phyloP scores from a whole-genome alignment of 768 basidiomycete genomes.

The Kwoniella mangroviensis region DNA sequence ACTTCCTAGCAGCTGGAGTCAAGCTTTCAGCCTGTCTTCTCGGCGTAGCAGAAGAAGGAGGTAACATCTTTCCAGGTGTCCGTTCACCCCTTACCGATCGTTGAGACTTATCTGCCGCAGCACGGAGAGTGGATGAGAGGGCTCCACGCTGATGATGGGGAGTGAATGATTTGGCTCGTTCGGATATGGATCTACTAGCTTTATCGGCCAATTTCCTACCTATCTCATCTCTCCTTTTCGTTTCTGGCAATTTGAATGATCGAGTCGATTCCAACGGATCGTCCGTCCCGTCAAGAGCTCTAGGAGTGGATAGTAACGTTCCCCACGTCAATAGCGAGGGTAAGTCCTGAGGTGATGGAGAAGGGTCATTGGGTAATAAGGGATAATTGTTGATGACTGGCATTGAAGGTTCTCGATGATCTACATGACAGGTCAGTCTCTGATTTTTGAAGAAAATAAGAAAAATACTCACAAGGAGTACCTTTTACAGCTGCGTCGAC shows the following conservation, averaged over 20 bases:
- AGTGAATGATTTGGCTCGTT: slow-evolving; percentile 50
- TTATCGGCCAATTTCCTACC: slow-evolving; percentile 79
- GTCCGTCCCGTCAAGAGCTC: slow-evolving; percentile 64
- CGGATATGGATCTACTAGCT: slow-evolving; percentile 77
- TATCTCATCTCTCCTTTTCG: slow-evolving; percentile 77
- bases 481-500: slow-evolving; percentile 92
- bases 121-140: slow-evolving; percentile 56
- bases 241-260: slow-evolving; percentile 74
- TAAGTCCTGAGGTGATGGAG: slow-evolving; percentile 79
- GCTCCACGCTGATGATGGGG: slow-evolving; percentile 46
- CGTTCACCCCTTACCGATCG: slow-evolving; percentile 45
- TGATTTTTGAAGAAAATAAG: no score
- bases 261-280: slow-evolving; percentile 60
- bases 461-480: slow-evolving; percentile 83
- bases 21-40: slow-evolving; percentile 73
- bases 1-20: slow-evolving; percentile 80
- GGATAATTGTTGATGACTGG: slow-evolving; percentile 65
- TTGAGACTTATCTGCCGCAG: slow-evolving; percentile 54
- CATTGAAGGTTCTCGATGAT: slow-evolving; percentile 63
- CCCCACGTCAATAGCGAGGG: slow-evolving; percentile 99
- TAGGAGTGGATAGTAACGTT: slow-evolving; percentile 86
- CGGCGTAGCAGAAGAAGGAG: slow-evolving; percentile 71
- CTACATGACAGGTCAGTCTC: slow-evolving; percentile 59
- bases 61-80: slow-evolving; percentile 70
- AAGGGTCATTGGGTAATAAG: slow-evolving; percentile 82